A percentile compares a stretch with the other conserved stretches of the same genome.
Evolutionary conservation across 768 basidiomycete genomes (phyloP).

Genomic region (Tulasnella calospora): DNA sequence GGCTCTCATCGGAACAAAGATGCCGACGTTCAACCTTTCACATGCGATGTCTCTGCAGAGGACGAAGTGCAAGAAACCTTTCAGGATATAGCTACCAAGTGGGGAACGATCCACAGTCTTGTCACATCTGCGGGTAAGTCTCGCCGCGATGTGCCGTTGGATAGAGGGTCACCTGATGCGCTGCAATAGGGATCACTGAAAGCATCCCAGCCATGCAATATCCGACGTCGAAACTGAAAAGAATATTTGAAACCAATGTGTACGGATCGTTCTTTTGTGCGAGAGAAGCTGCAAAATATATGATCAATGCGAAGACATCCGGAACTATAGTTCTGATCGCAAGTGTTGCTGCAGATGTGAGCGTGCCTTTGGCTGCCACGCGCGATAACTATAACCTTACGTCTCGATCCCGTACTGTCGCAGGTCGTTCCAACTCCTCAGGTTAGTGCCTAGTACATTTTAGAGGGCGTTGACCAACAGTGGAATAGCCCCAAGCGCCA

Average conservation of each 20-base stretch:
- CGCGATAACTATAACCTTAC: neutral
- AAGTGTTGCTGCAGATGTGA: slow-evolving; percentile 85
- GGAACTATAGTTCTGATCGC: slow-evolving; percentile 83
- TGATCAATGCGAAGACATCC: slow-evolving; percentile 68
- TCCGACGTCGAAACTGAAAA: slow-evolving; percentile 76
- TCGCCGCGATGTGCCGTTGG: too few species aligned
- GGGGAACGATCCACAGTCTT: slow-evolving; percentile 71
- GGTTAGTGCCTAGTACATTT: slow-evolving; percentile 37
- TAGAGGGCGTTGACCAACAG: neutral
- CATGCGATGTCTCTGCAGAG: slow-evolving; percentile 86
- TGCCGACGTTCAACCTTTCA: slow-evolving; percentile 66
- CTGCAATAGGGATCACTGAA: slow-evolving; percentile 40
- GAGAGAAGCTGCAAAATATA: slow-evolving; percentile 85
- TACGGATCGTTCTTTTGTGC: slow-evolving; percentile 96
- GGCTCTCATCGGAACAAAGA: slow-evolving; percentile 37
- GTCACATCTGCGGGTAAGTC: slow-evolving; percentile 77
- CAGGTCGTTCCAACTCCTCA: slow-evolving; percentile 89
- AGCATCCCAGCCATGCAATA: slow-evolving; percentile 84
- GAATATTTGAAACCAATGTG: slow-evolving; percentile 87
- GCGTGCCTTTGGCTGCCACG: slow-evolving; percentile 31
- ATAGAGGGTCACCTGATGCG: slow-evolving; percentile 29
- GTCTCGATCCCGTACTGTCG: slow-evolving; percentile 4
- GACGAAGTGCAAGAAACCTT: slow-evolving; percentile 69
- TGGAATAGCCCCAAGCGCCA: slow-evolving; percentile 71
- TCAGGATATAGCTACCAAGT: slow-evolving; percentile 54